Evolutionary conservation across 2,329 filamentous ascomycete species (phyloP), one percentile per base, ranked within the genome.

Genomic region (Penicillium rolfsii): DNA sequence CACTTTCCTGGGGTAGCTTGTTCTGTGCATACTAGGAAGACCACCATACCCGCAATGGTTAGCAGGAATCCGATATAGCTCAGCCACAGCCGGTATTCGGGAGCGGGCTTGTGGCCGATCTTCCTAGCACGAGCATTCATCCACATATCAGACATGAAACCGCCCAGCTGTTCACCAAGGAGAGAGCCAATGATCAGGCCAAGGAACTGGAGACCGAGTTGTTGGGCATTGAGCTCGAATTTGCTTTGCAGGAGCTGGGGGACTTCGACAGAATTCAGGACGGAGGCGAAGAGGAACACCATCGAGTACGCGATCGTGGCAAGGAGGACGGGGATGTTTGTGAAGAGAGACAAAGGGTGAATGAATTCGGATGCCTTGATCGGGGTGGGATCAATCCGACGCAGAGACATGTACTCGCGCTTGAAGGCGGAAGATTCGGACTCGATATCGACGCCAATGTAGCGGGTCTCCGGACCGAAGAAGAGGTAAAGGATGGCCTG

Each of bases 111-210:
- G 7, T 76, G 74, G 2, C 77, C 74, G 22, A 67, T 69, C 9
- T 64, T 67, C 12, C 58, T 56, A 1, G 71, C 67, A n/a, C 72
- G 70, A 16, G 71, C 65, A 57, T 77, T 79, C 83, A 87, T 87
- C 80, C 84, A 88, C 33, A 76, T 72, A 49, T 88, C 84, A 2
- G 82, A 84, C 41, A 83, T 68, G 52, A 80, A 74, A 1, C 85
- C 85, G 26, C 84, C 85, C 2, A 87, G 70, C 64, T 85, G 84
- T 69, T 88, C 86, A 22, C 86, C 86, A 1, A 87, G 75, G 2
- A 87, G 67, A 0, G 81, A 82, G 0, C 86, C 85, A 22, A 88
- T 77, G 41, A 88, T 85, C 38, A 87, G 72, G 2, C 81, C 81
- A 1, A 87, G 71, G 67, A 85, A 85, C 60, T 87, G 84, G 1